A percentile compares a stretch with the other conserved stretches of the same genome.
phyloP scores from a whole-genome alignment of 148 eudicot species.

The Vaccinium corymbosum region DNA sequence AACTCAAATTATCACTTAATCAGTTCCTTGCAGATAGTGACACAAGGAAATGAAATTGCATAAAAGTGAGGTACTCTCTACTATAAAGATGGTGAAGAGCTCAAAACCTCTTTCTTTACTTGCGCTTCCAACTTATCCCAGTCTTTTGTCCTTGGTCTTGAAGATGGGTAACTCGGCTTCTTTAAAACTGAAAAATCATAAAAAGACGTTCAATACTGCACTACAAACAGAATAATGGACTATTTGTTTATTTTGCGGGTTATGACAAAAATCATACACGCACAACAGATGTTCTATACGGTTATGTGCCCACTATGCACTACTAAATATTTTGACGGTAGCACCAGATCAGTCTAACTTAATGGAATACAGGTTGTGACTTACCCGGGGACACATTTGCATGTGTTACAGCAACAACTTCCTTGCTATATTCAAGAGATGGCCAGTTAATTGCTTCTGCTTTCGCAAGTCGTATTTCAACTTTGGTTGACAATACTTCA shows the following conservation, averaged over 20 bases:
- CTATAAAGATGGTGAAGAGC: not conserved
- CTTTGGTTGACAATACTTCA: constrained; percentile 27
- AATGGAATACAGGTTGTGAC: not conserved
- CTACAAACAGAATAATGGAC: not conserved
- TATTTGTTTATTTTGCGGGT: not conserved
- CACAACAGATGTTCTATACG: not conserved
- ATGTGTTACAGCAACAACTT: constrained; percentile 1
- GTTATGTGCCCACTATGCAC: not conserved
- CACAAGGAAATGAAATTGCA: not conserved
- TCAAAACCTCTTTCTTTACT: constrained; percentile 27
- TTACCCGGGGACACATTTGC: constrained; percentile 15
- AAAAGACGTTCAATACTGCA: not conserved
- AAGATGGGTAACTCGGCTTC: constrained; percentile 21
- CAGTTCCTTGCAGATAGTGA: not conserved
- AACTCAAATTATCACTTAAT: constrained; percentile 2
- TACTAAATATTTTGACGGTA: not conserved
- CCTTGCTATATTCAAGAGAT: constrained; percentile 27
- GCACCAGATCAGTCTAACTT: not conserved
- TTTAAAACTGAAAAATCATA: constrained; percentile 6
- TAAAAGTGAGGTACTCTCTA: not conserved
- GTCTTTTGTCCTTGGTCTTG: constrained; percentile 15
- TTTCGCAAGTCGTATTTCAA: constrained; percentile 25
- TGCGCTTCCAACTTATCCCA: constrained; percentile 30
- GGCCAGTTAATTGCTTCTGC: constrained; percentile 22
- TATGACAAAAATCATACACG: not conserved